These are phyloP conservation scores for Globisporangium alternatum DNA, from an alignment of 352 stramenopile species.

Conservation along the genomic window DNA sequence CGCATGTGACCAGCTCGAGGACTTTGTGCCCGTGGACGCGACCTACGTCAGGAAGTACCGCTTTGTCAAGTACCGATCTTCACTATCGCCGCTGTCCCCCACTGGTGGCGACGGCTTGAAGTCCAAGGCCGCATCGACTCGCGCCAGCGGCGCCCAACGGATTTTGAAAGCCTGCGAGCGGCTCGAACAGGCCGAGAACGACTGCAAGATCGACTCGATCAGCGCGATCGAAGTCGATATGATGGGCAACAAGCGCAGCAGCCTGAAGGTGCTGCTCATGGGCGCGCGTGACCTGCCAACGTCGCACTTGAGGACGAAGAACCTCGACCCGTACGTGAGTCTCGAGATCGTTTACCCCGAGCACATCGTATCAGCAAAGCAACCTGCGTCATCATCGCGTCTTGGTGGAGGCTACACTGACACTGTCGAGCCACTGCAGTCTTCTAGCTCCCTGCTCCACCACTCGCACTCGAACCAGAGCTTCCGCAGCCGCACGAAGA, in stretches of 20 bases:
- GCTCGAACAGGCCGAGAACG: slow-evolving; percentile 37
- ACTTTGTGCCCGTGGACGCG: slow-evolving; percentile 42
- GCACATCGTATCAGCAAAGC: slow-evolving; percentile 20
- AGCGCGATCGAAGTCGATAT: slow-evolving; percentile 66
- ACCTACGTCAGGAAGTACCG: slow-evolving; percentile 47
- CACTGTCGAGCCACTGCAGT: not conserved
- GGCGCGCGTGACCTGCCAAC: slow-evolving; percentile 54
- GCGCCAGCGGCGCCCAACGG: slow-evolving; percentile 33
- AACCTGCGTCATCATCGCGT: not conserved
- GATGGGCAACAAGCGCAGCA: slow-evolving; percentile 44
- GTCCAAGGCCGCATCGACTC: slow-evolving; percentile 3
- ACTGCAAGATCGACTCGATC: slow-evolving; percentile 43
- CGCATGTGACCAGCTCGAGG: slow-evolving; percentile 41
- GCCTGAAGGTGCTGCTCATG: slow-evolving; percentile 52
- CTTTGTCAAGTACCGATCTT: slow-evolving; percentile 30
- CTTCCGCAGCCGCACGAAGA: slow-evolving; percentile 63
- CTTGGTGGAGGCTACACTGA: not conserved
- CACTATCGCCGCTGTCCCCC: slow-evolving; percentile 16
- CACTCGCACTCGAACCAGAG: slow-evolving; percentile 9
- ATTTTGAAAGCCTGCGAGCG: slow-evolving; percentile 62
- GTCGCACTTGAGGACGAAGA: slow-evolving; percentile 64
- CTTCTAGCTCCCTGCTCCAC: not conserved
- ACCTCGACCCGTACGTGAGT: slow-evolving; percentile 64
- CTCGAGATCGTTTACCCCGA: slow-evolving; percentile 64
- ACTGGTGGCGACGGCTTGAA: not conserved